A percentile compares a stretch with the other conserved stretches of the same genome.
Conservation (phyloP, 176 grass and related monocot species). For the Elymus sibiricus region DNA sequence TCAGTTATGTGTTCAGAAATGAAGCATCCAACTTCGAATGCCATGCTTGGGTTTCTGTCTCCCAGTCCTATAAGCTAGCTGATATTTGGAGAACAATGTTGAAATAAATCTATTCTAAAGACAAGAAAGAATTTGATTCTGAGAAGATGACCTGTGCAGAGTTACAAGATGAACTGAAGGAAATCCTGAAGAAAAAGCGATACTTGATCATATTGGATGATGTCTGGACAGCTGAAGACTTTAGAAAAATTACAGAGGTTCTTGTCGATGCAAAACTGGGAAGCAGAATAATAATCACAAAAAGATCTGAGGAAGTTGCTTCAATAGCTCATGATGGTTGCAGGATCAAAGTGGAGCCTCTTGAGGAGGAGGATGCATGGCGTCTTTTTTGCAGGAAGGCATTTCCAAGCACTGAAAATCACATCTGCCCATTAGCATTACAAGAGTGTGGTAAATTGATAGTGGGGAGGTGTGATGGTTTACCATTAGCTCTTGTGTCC, state of each 20-base stretch:
- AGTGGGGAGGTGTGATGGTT: conserved; percentile 41
- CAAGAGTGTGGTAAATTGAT: conserved; percentile 15
- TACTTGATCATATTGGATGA: conserved; percentile 28
- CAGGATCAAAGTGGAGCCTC: conserved; percentile 21
- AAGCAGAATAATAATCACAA: conserved; percentile 40
- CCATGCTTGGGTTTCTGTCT: conserved; percentile 27
- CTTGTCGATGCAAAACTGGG: background rate
- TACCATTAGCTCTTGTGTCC: conserved; percentile 50
- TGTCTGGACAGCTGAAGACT: background rate
- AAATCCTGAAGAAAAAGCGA: background rate
- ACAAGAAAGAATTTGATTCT: background rate
- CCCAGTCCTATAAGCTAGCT: background rate
- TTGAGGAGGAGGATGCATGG: conserved; percentile 9
- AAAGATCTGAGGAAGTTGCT: conserved; percentile 26
- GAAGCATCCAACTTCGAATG: background rate
- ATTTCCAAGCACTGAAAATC: conserved; percentile 20
- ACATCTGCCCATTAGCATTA: conserved; percentile 19
- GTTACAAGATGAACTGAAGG: background rate
- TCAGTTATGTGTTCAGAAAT: conserved; percentile 2
- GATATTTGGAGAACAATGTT: conserved; percentile 24
- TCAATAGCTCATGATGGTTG: conserved; percentile 15
- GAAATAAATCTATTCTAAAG: background rate
- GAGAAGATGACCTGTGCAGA: background rate
- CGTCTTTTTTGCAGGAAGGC: conserved; percentile 39
- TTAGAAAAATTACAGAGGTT: background rate